Evolutionary conservation across 768 basidiomycete genomes (phyloP), one percentile per base, ranked within the genome.

Genomic region (Suillus clintonianus): DNA sequence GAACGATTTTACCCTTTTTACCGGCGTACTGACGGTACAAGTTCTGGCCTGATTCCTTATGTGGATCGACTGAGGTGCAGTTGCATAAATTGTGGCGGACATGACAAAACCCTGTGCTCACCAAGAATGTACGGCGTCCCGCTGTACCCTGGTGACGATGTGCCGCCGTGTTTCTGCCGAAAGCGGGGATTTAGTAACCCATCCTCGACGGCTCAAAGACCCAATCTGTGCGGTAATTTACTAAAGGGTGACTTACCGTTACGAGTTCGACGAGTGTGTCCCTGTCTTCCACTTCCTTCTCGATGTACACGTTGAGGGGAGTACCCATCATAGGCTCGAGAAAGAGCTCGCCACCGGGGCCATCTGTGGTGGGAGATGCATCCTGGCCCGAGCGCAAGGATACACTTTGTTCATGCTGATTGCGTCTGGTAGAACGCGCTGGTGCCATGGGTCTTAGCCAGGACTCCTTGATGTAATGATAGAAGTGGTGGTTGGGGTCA

Each of bases 321-420:
- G 81, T 86, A 69, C 93, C 93, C 75, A 92, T 84, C 85, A 91
- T 89, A 68, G 90, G 90, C 73, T 95, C 92, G 57, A 92, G 79
- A 72, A 95, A 95, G 61, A 94, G 82, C n/a, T 55, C 50, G 39
- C 56, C 27, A 17, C 24, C 17, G 24, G 56, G 39, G 24, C 37
- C 39, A 57, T 57, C 56, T 59, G 83, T 81, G 48, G 71, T 72
- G 67, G 80, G 79, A 65, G 78, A 71, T 65, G 77, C 74, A 69
- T 75, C 69, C 71, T 65, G 74, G 64, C 59, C 66, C 64, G 65
- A 70, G 61, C 73, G 68, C 60, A 73, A 69, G 45, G 72, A 55
- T 53, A 54, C 67, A 55, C 75, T 72, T 54, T 74, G 77, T 59
- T 73, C 77, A 63, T 75, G 79, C 68, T 83, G 82, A 73, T 76